A percentile compares a stretch with the other conserved stretches of the same genome.
Evolutionary conservation across 495 filamentous ascomycete species (phyloP).

Genomic region (Neohortaea acidophila): DNA sequence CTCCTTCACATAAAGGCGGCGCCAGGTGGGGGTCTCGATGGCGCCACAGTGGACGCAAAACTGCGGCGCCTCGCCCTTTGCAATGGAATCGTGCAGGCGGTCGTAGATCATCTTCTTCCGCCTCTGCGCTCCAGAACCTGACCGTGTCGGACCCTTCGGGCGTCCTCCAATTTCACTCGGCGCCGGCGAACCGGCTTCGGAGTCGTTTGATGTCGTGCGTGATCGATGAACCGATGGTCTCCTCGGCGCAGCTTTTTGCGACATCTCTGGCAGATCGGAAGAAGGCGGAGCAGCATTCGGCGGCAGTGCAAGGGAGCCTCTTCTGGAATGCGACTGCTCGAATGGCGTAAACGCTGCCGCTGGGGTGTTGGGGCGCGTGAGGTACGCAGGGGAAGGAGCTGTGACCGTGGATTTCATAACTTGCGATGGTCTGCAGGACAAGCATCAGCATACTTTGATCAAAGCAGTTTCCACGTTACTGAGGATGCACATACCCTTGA

Average conservation of each 20-base stretch:
- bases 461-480: constrained; percentile 1
- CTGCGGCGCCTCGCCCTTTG: constrained; percentile 58
- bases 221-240: constrained; percentile 7
- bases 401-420: no score
- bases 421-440: constrained; percentile 4
- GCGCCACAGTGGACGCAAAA: constrained; percentile 87
- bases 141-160: constrained; percentile 5
- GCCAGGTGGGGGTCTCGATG: constrained; percentile 90
- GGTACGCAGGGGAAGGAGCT: background rate
- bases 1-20: constrained; percentile 67
- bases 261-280: constrained; percentile 5
- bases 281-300: constrained; percentile 11
- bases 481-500: constrained; percentile 13
- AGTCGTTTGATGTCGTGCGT: background rate
- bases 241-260: constrained; percentile 13
- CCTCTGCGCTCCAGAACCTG: constrained; percentile 32
- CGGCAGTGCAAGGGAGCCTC: constrained; percentile 14
- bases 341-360: background rate
- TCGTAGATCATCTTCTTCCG: constrained; percentile 41
- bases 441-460: background rate
- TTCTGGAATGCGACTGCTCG: constrained; percentile 6
- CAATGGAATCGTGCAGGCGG: constrained; percentile 49
- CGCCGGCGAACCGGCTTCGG: constrained; percentile 18
- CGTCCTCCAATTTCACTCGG: constrained; percentile 6
- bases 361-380: background rate